Evolutionary conservation across 2,329 filamentous ascomycete species (phyloP).

Genomic region (Tolypocladium guangdongense): DNA sequence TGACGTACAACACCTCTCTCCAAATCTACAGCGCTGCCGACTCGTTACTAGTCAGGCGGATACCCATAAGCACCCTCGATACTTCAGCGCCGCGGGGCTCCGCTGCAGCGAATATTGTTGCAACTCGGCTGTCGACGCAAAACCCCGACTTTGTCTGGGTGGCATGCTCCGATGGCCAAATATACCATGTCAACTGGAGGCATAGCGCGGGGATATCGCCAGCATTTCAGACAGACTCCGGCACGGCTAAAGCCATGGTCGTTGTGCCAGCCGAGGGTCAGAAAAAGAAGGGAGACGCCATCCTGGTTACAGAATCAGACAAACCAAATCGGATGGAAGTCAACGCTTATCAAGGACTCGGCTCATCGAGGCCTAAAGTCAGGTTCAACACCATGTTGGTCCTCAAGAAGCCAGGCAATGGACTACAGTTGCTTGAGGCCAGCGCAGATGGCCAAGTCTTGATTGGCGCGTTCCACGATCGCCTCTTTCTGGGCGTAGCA

Average conservation of each 20-base stretch:
- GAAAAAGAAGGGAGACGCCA: constrained; percentile 26
- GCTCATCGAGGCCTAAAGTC: constrained; percentile 7
- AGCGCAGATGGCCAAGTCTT: constrained; percentile 47
- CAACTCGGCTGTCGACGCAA: constrained; percentile 26
- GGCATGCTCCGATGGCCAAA: constrained; percentile 43
- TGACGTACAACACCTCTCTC: constrained; percentile 63
- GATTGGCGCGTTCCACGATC: constrained; percentile 27
- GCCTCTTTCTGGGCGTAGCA: constrained; percentile 23
- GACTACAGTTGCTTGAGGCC: constrained; percentile 32
- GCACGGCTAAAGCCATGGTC: constrained; percentile 34
- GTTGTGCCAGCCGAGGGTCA: constrained; percentile 27
- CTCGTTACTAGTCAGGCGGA: constrained; percentile 67
- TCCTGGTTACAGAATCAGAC: constrained; percentile 35
- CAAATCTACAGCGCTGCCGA: constrained; percentile 73
- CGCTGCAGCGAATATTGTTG: constrained; percentile 25
- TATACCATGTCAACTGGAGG: constrained; percentile 51
- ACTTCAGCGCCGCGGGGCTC: constrained; percentile 12
- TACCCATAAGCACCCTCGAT: constrained; percentile 37
- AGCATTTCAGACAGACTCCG: constrained; percentile 30
- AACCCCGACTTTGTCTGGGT: constrained; percentile 45
- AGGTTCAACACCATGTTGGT: constrained; percentile 24
- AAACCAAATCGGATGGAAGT: constrained; percentile 25
- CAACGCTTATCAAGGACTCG: constrained; percentile 31
- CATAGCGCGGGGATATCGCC: constrained; percentile 29
- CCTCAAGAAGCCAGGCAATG: constrained; percentile 22